phyloP scores from a whole-genome alignment of 305 asterid species.

The Fraxinus dipetala region DNA sequence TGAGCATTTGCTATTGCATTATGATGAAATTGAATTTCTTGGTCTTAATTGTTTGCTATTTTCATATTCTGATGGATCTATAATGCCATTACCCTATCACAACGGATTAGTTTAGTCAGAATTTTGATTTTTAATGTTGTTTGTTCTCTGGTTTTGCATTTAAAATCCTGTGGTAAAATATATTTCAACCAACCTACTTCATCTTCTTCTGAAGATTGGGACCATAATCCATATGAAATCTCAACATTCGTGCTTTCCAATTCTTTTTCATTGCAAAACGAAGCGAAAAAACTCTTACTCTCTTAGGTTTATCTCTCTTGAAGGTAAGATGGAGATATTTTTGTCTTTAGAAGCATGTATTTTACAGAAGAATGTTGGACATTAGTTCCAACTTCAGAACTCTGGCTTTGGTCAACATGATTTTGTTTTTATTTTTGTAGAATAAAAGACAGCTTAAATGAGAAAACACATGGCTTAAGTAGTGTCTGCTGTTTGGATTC shows the following conservation, averaged over 20 bases:
- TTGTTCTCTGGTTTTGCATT: background rate
- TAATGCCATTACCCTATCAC: background rate
- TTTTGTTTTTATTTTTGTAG: background rate
- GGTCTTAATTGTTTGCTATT: conserved; percentile 14
- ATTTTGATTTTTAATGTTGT: background rate
- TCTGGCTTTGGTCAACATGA: background rate
- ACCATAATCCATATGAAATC: background rate
- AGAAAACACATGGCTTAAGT: background rate
- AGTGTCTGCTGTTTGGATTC: background rate
- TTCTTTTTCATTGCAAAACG: background rate
- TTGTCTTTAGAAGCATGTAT: background rate
- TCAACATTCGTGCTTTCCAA: background rate
- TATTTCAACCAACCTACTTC: background rate
- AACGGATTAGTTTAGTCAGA: background rate
- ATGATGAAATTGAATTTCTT: background rate
- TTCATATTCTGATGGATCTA: background rate
- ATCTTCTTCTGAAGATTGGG: background rate
- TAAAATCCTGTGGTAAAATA: background rate
- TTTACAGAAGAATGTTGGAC: background rate
- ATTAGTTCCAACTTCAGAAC: background rate
- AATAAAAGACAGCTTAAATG: background rate
- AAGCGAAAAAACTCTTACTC: background rate
- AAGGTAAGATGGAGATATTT: background rate
- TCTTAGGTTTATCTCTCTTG: background rate
- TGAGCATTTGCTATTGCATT: background rate